Evolutionary conservation across 345 rosid genomes (phyloP).

Genomic region (Salix exigua): DNA sequence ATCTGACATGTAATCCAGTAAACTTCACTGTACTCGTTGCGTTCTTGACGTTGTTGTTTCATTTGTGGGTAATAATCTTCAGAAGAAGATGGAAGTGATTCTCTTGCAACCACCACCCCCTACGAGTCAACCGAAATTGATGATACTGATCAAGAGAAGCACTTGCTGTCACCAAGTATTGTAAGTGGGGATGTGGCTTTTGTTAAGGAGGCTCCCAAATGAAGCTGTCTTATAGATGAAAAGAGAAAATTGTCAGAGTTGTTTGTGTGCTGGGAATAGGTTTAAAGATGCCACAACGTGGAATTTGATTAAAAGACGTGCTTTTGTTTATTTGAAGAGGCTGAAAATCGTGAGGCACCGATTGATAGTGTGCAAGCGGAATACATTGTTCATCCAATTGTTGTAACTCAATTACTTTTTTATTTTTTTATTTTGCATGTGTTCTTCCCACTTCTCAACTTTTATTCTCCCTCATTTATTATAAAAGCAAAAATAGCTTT

Average conservation of each 20-base stretch:
- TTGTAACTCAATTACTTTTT: not conserved
- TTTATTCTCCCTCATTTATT: too few relatives aligned
- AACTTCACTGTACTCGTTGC: not conserved
- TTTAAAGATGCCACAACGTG: not conserved
- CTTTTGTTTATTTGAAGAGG: not conserved
- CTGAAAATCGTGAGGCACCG: slow-evolving; percentile 4
- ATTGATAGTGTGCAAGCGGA: not conserved
- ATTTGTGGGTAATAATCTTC: slow-evolving; percentile 7
- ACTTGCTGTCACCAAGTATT: slow-evolving; percentile 36
- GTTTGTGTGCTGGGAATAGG: not conserved
- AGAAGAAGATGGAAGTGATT: slow-evolving; percentile 51
- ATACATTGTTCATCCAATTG: not conserved
- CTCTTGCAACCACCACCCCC: slow-evolving; percentile 36
- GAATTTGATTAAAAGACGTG: not conserved
- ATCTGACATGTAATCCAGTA: not conserved
- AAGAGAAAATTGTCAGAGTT: not conserved
- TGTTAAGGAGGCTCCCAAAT: slow-evolving; percentile 37
- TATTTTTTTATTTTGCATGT: not conserved
- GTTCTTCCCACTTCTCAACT: too few relatives aligned
- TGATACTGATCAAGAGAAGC: slow-evolving; percentile 51
- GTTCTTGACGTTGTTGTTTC: not conserved
- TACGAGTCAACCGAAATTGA: slow-evolving; percentile 42
- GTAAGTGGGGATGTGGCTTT: slow-evolving; percentile 44
- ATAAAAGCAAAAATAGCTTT: too few relatives aligned
- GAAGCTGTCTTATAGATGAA: slow-evolving; percentile 8